Conservation (phyloP, 768 basidiomycete species). For the Podaxis carcinomalis region DNA sequence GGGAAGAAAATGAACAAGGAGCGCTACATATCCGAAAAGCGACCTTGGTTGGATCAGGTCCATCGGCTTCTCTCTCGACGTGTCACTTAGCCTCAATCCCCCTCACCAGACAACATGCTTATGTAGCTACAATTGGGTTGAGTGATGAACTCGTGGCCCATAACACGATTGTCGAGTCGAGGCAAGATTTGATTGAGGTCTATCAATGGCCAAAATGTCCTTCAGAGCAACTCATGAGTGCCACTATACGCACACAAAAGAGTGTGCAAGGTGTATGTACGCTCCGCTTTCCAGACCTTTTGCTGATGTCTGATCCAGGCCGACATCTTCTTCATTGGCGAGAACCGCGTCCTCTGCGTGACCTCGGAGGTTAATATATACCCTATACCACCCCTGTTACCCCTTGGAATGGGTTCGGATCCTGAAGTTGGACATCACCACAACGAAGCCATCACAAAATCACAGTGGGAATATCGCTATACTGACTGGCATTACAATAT, state of each 20-base stretch:
- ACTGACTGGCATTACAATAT: not conserved
- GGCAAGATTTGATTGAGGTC: not conserved
- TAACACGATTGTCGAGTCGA: not conserved
- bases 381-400: not conserved
- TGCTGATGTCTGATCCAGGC: not conserved
- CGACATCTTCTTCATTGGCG: not conserved
- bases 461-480: not conserved
- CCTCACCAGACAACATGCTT: not conserved
- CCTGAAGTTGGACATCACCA: not conserved
- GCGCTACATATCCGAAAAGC: not conserved
- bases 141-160: not conserved
- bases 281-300: not conserved
- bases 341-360: not conserved
- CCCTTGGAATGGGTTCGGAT: not conserved
- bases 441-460: not conserved
- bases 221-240: not conserved
- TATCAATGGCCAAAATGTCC: not conserved
- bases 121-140: not conserved
- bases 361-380: not conserved
- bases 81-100: not conserved
- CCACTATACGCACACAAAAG: not conserved
- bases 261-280: not conserved
- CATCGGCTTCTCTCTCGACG: not conserved
- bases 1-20: not conserved
- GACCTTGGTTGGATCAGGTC: not conserved